These are phyloP conservation scores for Aspergillus sp. DNA, from an alignment of 2,329 filamentous ascomycete genomes.

Conservation along the genomic window DNA sequence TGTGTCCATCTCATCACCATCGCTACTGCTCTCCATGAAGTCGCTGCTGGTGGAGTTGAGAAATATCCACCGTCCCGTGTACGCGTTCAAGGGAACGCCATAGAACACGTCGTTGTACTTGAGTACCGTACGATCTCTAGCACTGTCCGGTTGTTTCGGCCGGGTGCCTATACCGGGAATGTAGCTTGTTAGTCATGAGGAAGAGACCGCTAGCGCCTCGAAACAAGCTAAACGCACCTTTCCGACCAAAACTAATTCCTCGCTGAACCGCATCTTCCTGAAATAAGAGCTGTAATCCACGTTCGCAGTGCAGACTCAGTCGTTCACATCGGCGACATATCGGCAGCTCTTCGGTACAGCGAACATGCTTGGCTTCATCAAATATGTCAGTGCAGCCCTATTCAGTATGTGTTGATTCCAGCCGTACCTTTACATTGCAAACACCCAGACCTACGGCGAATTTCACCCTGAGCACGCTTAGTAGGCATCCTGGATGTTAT, in stretches of 20 bases:
- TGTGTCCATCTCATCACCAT: too few species aligned
- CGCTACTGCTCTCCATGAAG: slow-evolving; percentile 5
- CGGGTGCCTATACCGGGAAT: slow-evolving; percentile 11
- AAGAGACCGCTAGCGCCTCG: neutral
- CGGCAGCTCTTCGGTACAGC: slow-evolving; percentile 34
- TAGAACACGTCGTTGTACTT: slow-evolving; percentile 14
- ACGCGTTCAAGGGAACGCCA: slow-evolving; percentile 3
- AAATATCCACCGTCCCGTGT: slow-evolving; percentile 25
- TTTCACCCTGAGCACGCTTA: slow-evolving; percentile 15
- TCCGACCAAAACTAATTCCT: slow-evolving; percentile 27
- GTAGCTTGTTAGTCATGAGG: neutral
- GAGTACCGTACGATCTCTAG: slow-evolving; percentile 1
- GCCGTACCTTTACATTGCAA: slow-evolving; percentile 29
- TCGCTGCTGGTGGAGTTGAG: slow-evolving; percentile 27
- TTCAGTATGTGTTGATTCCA: neutral
- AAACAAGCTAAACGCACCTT: slow-evolving; percentile 18
- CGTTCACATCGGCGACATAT: slow-evolving; percentile 30
- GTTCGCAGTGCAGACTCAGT: slow-evolving; percentile 26
- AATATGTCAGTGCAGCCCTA: neutral
- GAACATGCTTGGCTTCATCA: slow-evolving; percentile 28
- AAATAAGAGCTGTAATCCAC: slow-evolving; percentile 30
- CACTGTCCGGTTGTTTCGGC: neutral
- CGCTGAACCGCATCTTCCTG: slow-evolving; percentile 35
- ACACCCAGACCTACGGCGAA: slow-evolving; percentile 29
- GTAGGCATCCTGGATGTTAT: neutral